A percentile compares a stretch with the other conserved stretches of the same genome.
Conservation (phyloP, 345 rosid species). For the Psidium friedrichsthalianum region DNA sequence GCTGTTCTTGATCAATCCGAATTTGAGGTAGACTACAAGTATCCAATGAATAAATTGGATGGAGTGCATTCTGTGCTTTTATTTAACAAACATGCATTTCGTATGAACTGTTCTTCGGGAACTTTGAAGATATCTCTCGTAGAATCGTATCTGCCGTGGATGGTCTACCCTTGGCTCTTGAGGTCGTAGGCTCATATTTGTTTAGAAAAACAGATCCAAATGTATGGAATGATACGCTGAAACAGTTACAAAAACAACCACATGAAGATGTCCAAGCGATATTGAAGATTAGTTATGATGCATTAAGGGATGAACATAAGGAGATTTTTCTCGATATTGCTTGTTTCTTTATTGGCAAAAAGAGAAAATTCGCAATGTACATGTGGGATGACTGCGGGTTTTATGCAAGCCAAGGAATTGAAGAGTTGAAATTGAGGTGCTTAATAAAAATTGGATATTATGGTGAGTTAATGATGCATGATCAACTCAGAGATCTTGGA, state of each 20-base stretch:
- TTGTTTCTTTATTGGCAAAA: background rate
- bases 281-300: background rate
- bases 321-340: background rate
- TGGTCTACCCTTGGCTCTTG: background rate
- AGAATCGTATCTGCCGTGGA: background rate
- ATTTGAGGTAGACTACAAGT: background rate
- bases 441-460: too few species aligned
- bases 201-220: fast-evolving
- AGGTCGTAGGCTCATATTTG: background rate
- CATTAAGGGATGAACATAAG: background rate
- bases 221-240: fast-evolving
- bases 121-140: fast-evolving
- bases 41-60: fast-evolving
- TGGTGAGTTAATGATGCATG: background rate
- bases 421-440: background rate
- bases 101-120: background rate
- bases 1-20: background rate
- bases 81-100: background rate
- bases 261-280: background rate
- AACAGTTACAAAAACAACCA: fast-evolving
- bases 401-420: background rate
- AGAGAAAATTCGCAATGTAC: background rate
- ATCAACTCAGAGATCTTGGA: background rate
- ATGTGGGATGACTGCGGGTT: background rate
- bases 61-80: background rate